Evolutionary conservation across 139 green algal species (phyloP), one percentile per base, ranked within the genome.

Genomic region (Eudorina sp.): DNA sequence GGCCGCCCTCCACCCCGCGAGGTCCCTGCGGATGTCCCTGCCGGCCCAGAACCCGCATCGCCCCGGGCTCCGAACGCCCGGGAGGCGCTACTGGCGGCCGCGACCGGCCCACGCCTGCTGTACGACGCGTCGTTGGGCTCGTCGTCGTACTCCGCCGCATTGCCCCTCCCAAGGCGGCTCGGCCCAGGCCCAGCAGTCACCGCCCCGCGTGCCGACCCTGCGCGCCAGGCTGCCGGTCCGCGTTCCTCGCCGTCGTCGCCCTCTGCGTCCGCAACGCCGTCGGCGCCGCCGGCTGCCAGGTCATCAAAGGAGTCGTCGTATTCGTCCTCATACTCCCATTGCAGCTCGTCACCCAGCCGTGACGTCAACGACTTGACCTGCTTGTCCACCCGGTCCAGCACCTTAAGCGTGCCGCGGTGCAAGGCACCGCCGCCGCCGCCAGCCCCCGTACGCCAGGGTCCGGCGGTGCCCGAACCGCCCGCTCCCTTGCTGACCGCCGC

Each of bases 261-360:
- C 81, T 97, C 94, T 6, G 85, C 93, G 79, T 97, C 95, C 16
- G 92, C 91, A 27, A 94, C 55, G 8, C 94, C 95, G 55, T 96
- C 94, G 38, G 88, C 89, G 11, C 88, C 88, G 40, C 83, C 80
- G 0, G 60, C 60, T 8, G 89, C 76, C 25, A 98, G 78, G 64
- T 98, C 96, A 84, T 98, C 96, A 77, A 95, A 97, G 0, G 86
- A 94, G 89, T 98, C 96, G 89, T 98, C 96, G 75, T 98, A 98
- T 79, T 98, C 96, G 41, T 98, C 96, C 16, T 98, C 88, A 53
- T 91, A 86, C 86, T 94, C 94, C 83, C 90, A 97, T 82, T 98
- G 94, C 58, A 94, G 58, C 31, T 93, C 88, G 8, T 91, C 75
- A 19, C 91, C 93, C 31, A 93, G 81, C 21, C 62, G 76, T 27